These are phyloP conservation scores for Aspergillus vadensis DNA, from an alignment of 2,329 filamentous ascomycete genomes.

Conservation along the genomic window DNA sequence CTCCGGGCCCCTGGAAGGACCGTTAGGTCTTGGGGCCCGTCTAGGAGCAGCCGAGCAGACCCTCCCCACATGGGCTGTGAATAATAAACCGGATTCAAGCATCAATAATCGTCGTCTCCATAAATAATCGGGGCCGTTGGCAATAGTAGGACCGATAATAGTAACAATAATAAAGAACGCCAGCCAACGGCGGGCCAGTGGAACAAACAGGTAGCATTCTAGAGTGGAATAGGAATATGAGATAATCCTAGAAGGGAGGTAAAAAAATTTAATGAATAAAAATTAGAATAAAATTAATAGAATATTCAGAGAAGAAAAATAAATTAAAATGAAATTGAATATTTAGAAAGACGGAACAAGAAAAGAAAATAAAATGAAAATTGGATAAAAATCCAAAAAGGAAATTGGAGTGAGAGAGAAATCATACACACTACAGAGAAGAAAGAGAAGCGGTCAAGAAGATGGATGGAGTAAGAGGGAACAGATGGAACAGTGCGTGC, in stretches of 20 bases:
- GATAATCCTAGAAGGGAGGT: background rate
- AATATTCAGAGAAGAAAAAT: background rate
- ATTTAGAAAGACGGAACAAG: too few relatives aligned
- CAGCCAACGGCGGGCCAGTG: conserved; percentile 14
- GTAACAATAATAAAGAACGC: conserved; percentile 1
- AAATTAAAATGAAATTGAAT: too few relatives aligned
- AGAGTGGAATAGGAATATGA: background rate
- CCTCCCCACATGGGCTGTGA: conserved; percentile 2
- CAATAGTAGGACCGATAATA: conserved; percentile 11
- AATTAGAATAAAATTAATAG: background rate
- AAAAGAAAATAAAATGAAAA: background rate
- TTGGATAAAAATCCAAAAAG: background rate
- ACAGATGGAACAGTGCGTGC: background rate
- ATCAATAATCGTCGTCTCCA: background rate
- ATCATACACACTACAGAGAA: too few relatives aligned
- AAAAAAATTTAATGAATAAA: background rate
- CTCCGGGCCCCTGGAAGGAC: background rate
- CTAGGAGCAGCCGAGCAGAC: too few relatives aligned
- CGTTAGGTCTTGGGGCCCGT: conserved; percentile 1
- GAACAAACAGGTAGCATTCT: conserved; percentile 9
- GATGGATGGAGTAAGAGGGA: background rate
- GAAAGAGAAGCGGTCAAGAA: conserved; percentile 18
- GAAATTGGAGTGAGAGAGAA: conserved; percentile 5
- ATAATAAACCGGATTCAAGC: background rate
- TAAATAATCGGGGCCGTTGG: conserved; percentile 1